These are phyloP conservation scores for Candida parachauliodes DNA, from an alignment of 805 yeast species.

Conservation along the genomic window DNA sequence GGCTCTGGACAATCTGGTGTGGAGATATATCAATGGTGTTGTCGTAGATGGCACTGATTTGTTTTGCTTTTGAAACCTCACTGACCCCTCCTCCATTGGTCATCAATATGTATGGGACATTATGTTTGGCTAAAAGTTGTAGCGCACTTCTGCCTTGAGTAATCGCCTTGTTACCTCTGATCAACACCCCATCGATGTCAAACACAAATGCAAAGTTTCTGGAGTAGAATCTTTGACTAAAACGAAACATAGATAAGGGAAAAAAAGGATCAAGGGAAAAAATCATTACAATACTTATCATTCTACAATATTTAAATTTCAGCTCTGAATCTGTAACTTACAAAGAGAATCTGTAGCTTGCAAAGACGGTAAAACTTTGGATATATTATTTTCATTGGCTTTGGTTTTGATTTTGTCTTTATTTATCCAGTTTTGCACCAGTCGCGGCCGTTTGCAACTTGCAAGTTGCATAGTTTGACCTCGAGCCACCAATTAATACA, in stretches of 20 bases:
- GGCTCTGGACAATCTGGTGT: constrained; percentile 76
- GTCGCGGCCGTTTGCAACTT: constrained; percentile 66
- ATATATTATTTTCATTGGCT: too few species aligned
- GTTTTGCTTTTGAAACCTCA: constrained; percentile 54
- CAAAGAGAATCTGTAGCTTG: too few species aligned
- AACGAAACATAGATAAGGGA: neutral
- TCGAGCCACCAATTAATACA: constrained; percentile 71
- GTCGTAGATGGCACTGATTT: constrained; percentile 16
- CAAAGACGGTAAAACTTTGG: too few species aligned
- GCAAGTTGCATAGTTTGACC: constrained; percentile 65
- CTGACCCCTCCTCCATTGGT: constrained; percentile 89
- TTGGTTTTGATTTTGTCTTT: too few species aligned
- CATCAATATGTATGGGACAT: constrained; percentile 74
- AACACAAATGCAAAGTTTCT: constrained; percentile 32
- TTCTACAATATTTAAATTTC: too few species aligned
- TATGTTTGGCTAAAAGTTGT: constrained; percentile 44
- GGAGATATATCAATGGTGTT: constrained; percentile 47
- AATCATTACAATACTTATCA: too few species aligned
- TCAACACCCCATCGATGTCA: constrained; percentile 81
- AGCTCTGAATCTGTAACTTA: too few species aligned
- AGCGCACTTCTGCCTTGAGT: constrained; percentile 63
- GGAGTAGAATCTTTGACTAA: neutral
- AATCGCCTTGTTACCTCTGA: constrained; percentile 69
- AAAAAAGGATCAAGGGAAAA: neutral
- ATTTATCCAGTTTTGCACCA: constrained; percentile 55